phyloP scores from a whole-genome alignment of 345 rosid genomes.

The Eucalyptus erythrocorys region DNA sequence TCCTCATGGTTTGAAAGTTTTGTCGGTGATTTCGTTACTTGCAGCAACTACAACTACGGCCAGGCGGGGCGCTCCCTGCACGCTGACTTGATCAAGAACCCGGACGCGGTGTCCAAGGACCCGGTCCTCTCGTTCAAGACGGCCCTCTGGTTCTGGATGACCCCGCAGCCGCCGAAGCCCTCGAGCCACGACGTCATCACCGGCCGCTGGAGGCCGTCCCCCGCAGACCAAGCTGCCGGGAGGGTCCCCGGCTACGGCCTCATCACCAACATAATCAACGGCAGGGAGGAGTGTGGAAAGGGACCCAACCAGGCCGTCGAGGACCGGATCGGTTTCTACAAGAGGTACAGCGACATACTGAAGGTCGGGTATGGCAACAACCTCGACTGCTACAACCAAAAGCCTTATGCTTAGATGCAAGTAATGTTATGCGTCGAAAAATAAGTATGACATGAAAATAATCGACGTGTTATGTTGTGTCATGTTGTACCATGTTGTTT shows the following conservation, averaged over 20 bases:
- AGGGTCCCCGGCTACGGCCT: slow-evolving; percentile 15
- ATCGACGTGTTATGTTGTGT: background rate
- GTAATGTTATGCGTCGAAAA: background rate
- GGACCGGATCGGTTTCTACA: slow-evolving; percentile 10
- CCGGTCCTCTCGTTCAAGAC: slow-evolving; percentile 11
- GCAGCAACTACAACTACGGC: slow-evolving; percentile 23
- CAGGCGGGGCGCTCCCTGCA: slow-evolving; percentile 8
- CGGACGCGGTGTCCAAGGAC: slow-evolving; percentile 5
- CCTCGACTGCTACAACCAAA: background rate
- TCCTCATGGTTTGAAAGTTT: background rate
- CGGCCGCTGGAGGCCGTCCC: background rate
- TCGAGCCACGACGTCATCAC: slow-evolving; percentile 10
- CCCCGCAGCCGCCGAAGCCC: slow-evolving; percentile 9
- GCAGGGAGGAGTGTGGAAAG: slow-evolving; percentile 4
- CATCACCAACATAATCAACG: slow-evolving; percentile 17
- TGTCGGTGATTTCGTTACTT: background rate
- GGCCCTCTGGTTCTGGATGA: slow-evolving; percentile 25
- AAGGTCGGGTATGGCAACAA: slow-evolving; percentile 1
- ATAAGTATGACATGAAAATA: background rate
- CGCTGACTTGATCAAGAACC: background rate
- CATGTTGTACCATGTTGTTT: background rate
- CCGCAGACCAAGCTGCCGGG: background rate
- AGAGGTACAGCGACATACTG: slow-evolving; percentile 3
- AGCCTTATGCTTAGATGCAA: background rate
- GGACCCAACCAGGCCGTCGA: background rate